Conservation (phyloP, 257 asterid genomes). For the Primulina huaijiensis region DNA sequence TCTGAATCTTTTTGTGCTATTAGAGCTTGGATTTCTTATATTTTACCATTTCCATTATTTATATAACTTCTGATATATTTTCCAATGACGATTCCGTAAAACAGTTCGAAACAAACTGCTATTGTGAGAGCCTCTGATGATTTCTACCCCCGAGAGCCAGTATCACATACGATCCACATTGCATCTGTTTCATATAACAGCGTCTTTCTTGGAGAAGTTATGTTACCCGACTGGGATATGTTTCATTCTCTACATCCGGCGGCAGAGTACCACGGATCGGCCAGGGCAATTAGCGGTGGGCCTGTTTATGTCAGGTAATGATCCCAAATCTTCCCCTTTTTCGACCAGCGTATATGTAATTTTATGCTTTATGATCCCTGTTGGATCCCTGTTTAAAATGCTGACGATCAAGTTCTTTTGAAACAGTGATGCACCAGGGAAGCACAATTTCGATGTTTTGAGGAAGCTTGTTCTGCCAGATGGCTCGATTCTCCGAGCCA, state of each 20-base stretch:
- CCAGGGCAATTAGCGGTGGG: slow-evolving; percentile 82
- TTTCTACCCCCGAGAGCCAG: slow-evolving; percentile 74
- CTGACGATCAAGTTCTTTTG: neutral
- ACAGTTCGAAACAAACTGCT: slow-evolving; percentile 79
- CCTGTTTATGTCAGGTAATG: slow-evolving; percentile 75
- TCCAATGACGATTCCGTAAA: slow-evolving; percentile 11
- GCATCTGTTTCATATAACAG: slow-evolving; percentile 80
- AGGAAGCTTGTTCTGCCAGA: slow-evolving; percentile 80
- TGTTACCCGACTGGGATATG: slow-evolving; percentile 95
- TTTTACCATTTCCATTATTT: neutral
- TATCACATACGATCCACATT: slow-evolving; percentile 77
- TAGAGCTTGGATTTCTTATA: neutral
- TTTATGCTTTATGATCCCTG: neutral
- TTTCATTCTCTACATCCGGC: slow-evolving; percentile 88
- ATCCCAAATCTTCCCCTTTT: neutral
- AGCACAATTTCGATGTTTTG: slow-evolving; percentile 76
- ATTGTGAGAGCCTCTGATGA: slow-evolving; percentile 81
- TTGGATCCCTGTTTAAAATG: neutral
- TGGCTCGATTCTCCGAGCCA: slow-evolving; percentile 86
- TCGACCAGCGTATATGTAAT: neutral
- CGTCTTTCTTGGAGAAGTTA: slow-evolving; percentile 70
- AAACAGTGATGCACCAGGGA: slow-evolving; percentile 86
- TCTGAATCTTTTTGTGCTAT: neutral
- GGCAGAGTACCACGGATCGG: slow-evolving; percentile 82
- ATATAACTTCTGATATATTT: neutral